Percentiles rank a stretch among this genome's conserved stretches.
phyloP scores from a whole-genome alignment of 2,329 filamentous ascomycete genomes.

The Sarocladium brachiariae region DNA sequence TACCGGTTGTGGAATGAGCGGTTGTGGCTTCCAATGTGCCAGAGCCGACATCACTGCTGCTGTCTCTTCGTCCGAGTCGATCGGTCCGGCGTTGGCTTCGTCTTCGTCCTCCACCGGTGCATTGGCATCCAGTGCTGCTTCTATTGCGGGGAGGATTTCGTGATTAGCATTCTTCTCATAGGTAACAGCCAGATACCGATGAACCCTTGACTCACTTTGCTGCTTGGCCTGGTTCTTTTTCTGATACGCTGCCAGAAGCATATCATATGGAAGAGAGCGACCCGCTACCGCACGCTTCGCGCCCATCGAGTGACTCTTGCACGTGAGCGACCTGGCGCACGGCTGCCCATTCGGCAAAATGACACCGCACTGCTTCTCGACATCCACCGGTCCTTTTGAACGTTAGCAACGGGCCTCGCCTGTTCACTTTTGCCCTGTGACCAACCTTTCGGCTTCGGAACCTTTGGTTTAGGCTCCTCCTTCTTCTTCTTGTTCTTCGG shows the following conservation, averaged over 20 bases:
- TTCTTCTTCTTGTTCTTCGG: slow-evolving; percentile 93
- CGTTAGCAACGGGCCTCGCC: slow-evolving; percentile 7
- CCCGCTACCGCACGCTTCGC: slow-evolving; percentile 85
- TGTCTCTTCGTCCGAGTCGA: slow-evolving; percentile 94
- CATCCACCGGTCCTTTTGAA: slow-evolving; percentile 69
- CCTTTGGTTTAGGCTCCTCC: slow-evolving; percentile 79
- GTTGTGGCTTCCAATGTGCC: slow-evolving; percentile 68
- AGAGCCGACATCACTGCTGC: slow-evolving; percentile 80
- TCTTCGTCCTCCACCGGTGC: slow-evolving; percentile 83
- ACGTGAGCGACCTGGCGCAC: slow-evolving; percentile 83
- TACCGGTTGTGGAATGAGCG: slow-evolving; percentile 61
- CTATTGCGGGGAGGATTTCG: slow-evolving; percentile 36
- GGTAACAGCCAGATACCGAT: no score
- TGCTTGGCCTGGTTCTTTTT: slow-evolving; percentile 99
- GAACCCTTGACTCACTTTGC: slow-evolving; percentile 77
- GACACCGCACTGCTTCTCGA: slow-evolving; percentile 90
- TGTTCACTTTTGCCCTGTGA: neutral
- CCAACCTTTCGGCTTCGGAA: slow-evolving; percentile 72
- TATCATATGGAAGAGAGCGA: slow-evolving; percentile 82
- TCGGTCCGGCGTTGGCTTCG: slow-evolving; percentile 68
- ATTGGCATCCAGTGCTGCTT: slow-evolving; percentile 91
- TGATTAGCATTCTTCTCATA: no score
- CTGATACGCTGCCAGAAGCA: slow-evolving; percentile 80
- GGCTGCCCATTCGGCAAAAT: slow-evolving; percentile 76
- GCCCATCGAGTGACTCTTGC: slow-evolving; percentile 94